These are phyloP conservation scores for Trichosporon faecale DNA, from an alignment of 1,284 basidiomycete genomes.

Conservation along the genomic window DNA sequence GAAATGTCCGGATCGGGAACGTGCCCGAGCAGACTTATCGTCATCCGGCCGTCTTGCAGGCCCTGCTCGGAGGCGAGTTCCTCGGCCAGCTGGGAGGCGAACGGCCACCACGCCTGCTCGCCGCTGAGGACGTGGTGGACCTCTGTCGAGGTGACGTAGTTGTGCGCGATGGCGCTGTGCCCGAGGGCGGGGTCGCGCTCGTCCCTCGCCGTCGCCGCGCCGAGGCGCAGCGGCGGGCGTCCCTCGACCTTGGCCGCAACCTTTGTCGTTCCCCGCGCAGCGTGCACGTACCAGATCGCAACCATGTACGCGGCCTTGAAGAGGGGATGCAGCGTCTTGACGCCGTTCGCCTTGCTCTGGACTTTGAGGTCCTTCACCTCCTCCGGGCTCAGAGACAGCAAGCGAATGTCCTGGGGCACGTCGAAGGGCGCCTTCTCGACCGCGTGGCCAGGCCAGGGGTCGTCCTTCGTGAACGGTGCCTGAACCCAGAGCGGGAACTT, in stretches of 20 bases:
- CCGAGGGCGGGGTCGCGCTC: slow-evolving; percentile 29
- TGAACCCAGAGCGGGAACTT: slow-evolving; percentile 36
- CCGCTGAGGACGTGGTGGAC: slow-evolving; percentile 14
- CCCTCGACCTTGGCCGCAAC: background rate
- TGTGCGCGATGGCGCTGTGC: slow-evolving; percentile 33
- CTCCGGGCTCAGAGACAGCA: slow-evolving; percentile 21
- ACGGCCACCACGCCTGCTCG: slow-evolving; percentile 32
- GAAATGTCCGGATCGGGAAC: slow-evolving; percentile 31
- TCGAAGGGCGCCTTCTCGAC: slow-evolving; percentile 13
- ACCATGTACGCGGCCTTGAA: slow-evolving; percentile 32
- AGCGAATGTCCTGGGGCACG: slow-evolving; percentile 16
- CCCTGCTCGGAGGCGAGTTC: background rate
- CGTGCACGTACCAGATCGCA: slow-evolving; percentile 31
- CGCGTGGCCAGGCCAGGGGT: slow-evolving; percentile 33
- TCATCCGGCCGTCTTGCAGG: slow-evolving; percentile 24
- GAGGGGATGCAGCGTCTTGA: slow-evolving; percentile 39
- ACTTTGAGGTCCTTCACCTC: slow-evolving; percentile 27
- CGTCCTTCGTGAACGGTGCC: slow-evolving; percentile 20
- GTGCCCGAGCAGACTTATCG: slow-evolving; percentile 36
- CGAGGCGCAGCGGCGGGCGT: slow-evolving; percentile 10
- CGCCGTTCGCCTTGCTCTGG: slow-evolving; percentile 25
- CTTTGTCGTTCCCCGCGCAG: background rate
- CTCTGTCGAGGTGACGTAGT: slow-evolving; percentile 34
- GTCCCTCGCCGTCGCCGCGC: slow-evolving; percentile 22
- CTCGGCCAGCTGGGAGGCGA: background rate